These are phyloP conservation scores for Hanseniaspora valbyensis DNA, from an alignment of 805 yeast species.

Conservation along the genomic window DNA sequence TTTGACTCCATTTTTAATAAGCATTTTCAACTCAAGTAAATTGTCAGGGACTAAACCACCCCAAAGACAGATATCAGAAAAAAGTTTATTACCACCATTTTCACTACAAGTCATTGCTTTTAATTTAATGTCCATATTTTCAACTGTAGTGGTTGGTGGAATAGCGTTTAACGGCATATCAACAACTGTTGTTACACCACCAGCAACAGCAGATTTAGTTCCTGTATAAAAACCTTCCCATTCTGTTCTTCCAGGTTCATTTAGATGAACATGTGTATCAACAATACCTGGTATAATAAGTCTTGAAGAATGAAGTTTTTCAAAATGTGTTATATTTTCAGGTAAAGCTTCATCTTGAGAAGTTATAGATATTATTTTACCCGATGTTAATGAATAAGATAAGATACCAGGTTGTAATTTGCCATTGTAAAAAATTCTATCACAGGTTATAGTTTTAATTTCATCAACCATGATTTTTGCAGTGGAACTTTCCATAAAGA, in stretches of 20 bases:
- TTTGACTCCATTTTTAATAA: constrained; percentile 75
- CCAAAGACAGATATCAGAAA: constrained; percentile 95
- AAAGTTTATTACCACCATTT: constrained; percentile 58
- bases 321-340: constrained; percentile 29
- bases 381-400: constrained; percentile 45
- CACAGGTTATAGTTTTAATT: constrained; percentile 46
- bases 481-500: too few species aligned
- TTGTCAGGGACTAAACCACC: constrained; percentile 87
- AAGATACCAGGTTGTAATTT: constrained; percentile 49
- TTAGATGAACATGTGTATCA: constrained; percentile 87
- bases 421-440: constrained; percentile 42
- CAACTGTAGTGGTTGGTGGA: constrained; percentile 85
- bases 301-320: constrained; percentile 41
- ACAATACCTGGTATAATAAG: constrained; percentile 81
- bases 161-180: constrained; percentile 96
- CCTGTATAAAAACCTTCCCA: constrained; percentile 99
- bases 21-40: constrained; percentile 54
- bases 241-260: constrained; percentile 96
- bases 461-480: too few species aligned
- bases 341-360: constrained; percentile 30
- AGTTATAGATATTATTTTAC: constrained; percentile 47
- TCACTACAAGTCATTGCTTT: constrained; percentile 34
- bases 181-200: constrained; percentile 90
- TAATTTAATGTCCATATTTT: constrained; percentile 62
- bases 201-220: constrained; percentile 85